These are phyloP conservation scores for Kwoniella sp. DNA, from an alignment of 768 basidiomycete genomes.

Conservation along the genomic window DNA sequence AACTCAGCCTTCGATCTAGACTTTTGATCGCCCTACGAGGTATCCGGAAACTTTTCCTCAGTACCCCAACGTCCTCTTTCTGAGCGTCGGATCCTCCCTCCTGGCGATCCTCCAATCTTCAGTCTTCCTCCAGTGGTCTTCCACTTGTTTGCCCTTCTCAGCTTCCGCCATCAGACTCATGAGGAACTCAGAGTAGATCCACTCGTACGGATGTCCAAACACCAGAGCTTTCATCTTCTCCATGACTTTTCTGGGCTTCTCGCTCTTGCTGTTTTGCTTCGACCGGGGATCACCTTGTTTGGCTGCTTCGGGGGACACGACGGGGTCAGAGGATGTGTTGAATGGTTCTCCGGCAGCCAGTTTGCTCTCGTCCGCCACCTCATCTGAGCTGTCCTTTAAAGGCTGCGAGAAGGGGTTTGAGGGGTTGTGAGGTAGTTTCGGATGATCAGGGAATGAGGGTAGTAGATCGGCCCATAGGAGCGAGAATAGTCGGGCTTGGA, in stretches of 20 bases:
- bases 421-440: slow-evolving; percentile 35
- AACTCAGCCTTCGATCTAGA: too few species aligned
- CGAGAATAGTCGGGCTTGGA: slow-evolving; percentile 65
- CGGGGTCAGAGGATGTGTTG: slow-evolving; percentile 3
- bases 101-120: slow-evolving; percentile 46
- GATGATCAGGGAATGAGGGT: slow-evolving; percentile 39
- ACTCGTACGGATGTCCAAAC: slow-evolving; percentile 53
- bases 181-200: slow-evolving; percentile 47
- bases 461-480: slow-evolving; percentile 50
- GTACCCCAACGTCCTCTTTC: slow-evolving; percentile 49
- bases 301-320: slow-evolving; percentile 1
- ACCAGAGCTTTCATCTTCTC: slow-evolving; percentile 37
- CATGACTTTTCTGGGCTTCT: slow-evolving; percentile 32
- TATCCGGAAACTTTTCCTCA: slow-evolving; percentile 10
- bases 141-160: slow-evolving; percentile 24
- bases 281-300: slow-evolving; percentile 12
- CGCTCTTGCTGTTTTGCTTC: background rate
- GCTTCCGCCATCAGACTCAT: slow-evolving; percentile 44
- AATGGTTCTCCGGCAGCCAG: background rate
- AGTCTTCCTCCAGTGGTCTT: slow-evolving; percentile 41
- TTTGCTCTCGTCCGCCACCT: background rate
- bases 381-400: background rate
- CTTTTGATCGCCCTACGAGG: too few species aligned
- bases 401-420: slow-evolving; percentile 39
- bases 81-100: slow-evolving; percentile 39